Evolutionary conservation across 2,329 filamentous ascomycete species (phyloP), one percentile per base, ranked within the genome.

Genomic region (Colletotrichum sp.): DNA sequence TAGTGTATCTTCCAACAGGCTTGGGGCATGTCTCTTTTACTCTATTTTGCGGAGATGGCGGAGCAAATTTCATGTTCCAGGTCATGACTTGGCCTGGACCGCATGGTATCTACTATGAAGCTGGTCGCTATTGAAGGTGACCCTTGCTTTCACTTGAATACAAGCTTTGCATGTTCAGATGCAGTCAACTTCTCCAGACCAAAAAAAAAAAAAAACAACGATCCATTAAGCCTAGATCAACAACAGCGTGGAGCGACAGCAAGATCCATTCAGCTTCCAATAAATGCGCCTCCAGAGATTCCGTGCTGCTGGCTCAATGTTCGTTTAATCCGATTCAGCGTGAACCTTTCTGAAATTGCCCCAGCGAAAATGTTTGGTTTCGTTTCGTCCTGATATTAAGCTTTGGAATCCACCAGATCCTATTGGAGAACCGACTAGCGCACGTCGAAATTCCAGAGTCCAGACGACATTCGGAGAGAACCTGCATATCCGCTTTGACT

Each of bases 401-500:
- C 49, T 60, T 66, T 26, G 5, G 52, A 24, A 21, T 13, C 21
- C 24, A 7, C 21, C 3, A 21, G 26, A 5, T 32, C 28, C 30
- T 44, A 63, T 18, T 57, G 69, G 62, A 16, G 13, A 18, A 15
- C 32, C 18, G 8, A 59, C 1, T 4, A n/a, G 16, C 18, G 34
- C 44, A 36, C 32, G 32, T 49, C 15, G 18, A 10, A 3, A 18
- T n/a, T 21, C 26, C 18, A 16, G 10, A 57, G 21, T 62, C 26
- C 12, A 24, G 63, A 67, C 28, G 26, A 26, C 12, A 15, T 59
- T 30, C 16, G 8, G 15, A 16, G 24, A 26, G 8, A 13, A 52
- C n/a, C n/a, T 24, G n/a, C 18, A 60, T 55, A 24, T 36, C 21
- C 57, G 73, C 73, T 64, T 68, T 76, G 73, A 76, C 69, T 32